A percentile compares a stretch with the other conserved stretches of the same genome.
Evolutionary conservation across 2,329 filamentous ascomycete species (phyloP).

Genomic region (Kalaharituber pfeilii): DNA sequence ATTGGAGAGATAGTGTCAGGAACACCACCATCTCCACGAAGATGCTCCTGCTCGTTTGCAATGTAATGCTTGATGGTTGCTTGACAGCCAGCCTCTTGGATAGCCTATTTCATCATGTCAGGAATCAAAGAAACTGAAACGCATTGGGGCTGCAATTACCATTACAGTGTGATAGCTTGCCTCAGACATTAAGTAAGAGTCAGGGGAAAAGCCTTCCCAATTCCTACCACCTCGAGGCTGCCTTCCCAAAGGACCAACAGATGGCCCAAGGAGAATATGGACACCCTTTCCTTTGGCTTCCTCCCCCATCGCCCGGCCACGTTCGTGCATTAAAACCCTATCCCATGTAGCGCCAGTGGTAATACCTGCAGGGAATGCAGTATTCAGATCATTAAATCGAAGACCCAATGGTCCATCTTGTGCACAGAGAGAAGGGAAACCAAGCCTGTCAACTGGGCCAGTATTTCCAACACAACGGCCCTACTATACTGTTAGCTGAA

Average conservation of each 20-base stretch:
- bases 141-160: background rate
- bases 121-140: too few relatives aligned
- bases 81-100: slow-evolving; percentile 56
- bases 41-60: slow-evolving; percentile 64
- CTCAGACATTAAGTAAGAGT: slow-evolving; percentile 68
- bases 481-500: too few relatives aligned
- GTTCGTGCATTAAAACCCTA: slow-evolving; percentile 47
- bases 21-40: slow-evolving; percentile 63
- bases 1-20: slow-evolving; percentile 47
- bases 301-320: slow-evolving; percentile 55
- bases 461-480: slow-evolving; percentile 42
- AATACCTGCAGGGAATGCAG: slow-evolving; percentile 71
- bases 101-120: too few relatives aligned
- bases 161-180: slow-evolving; percentile 62
- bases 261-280: slow-evolving; percentile 63
- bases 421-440: slow-evolving; percentile 56
- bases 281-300: slow-evolving; percentile 58
- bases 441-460: slow-evolving; percentile 45
- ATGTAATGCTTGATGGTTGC: slow-evolving; percentile 57
- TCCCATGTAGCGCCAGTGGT: slow-evolving; percentile 84
- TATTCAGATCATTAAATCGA: slow-evolving; percentile 63
- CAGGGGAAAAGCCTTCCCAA: slow-evolving; percentile 80
- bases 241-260: slow-evolving; percentile 64
- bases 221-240: slow-evolving; percentile 74
- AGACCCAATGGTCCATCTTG: slow-evolving; percentile 72